phyloP scores from a whole-genome alignment of 1,284 basidiomycete genomes.

The Microbotryum silenes-acaulis region DNA sequence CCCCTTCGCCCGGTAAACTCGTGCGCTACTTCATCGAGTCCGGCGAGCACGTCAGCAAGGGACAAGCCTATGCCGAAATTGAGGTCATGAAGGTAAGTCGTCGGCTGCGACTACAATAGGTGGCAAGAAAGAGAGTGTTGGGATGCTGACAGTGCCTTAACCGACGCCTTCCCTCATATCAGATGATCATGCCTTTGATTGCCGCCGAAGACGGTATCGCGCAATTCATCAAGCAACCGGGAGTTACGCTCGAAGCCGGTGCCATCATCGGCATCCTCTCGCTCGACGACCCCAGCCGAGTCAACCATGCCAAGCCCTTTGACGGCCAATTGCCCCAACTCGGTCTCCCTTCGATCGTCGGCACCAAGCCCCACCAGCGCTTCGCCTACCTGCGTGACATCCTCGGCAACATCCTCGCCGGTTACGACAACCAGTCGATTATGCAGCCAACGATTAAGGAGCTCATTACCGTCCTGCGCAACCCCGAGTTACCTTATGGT shows the following conservation, averaged over 20 bases:
- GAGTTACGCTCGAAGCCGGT: conserved; percentile 91
- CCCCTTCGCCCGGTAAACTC: conserved; percentile 94
- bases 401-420: conserved; percentile 86
- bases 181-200: conserved; percentile 95
- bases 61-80: conserved; percentile 96
- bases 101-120: too few species aligned
- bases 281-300: conserved; percentile 91
- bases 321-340: conserved; percentile 81
- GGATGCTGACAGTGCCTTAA: background rate
- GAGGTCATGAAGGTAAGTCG: conserved; percentile 82
- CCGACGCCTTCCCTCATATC: background rate
- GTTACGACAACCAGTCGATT: conserved; percentile 85
- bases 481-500: conserved; percentile 82
- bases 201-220: conserved; percentile 92
- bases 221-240: conserved; percentile 97
- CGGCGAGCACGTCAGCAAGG: conserved; percentile 92
- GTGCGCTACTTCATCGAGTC: conserved; percentile 92
- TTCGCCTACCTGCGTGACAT: conserved; percentile 67
- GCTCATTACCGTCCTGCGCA: conserved; percentile 65
- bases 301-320: conserved; percentile 97
- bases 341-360: conserved; percentile 77
- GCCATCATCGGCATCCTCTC: conserved; percentile 97
- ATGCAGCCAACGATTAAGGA: conserved; percentile 78
- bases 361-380: conserved; percentile 85
- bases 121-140: too few species aligned